Base-by-base conservation (phyloP, 2,329 filamentous ascomycete genomes). In the Pezizomycotina sp. region DNA sequence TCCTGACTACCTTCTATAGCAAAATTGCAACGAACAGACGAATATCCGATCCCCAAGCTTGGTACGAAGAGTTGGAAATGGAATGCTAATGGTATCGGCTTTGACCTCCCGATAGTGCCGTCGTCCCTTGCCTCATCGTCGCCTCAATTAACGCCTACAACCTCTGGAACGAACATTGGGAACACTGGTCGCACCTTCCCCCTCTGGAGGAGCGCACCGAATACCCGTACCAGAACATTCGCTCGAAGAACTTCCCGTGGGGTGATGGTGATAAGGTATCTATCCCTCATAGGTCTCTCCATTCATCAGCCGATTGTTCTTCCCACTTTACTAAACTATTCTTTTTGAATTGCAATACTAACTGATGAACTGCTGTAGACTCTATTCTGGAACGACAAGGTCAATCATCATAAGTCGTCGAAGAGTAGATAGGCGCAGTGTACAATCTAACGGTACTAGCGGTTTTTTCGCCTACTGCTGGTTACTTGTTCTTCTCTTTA, bases 351-450 rank as follows among this genome's bases (percentile, higher is more conserved):
- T 9, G 5, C 19, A 10, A n/a, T 47, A 42, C 38, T 38, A 43
- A 14, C 26, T 25, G 25, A 25, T 25, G 27, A 38, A 27, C 36
- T 33, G 27, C 27, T 35, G 29, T 42, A 14, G 25, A 34, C 32
- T 34, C 24, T 6, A 26, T 26, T 31, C 77, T 98, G 89, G 89
- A 95, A 95, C 64, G 66, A 75, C 50, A 69, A 67, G 42, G 83
- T 93, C 67, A 95, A 95, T 74, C 86, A 92, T 68, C 83, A 95
- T 74, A 83, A 92, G 68, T n/a, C n/a, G n/a, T n/a, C n/a, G 78
- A 77, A 66, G 77, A 91, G 66, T 82, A 80, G 70, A 37, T 18
- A 31, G 13, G n/a, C n/a, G n/a, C n/a, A n/a, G n/a, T n/a, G n/a
- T n/a, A n/a, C n/a, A n/a, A n/a, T n/a, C n/a, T n/a, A n/a, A n/a